Evolutionary conservation across 257 asterid genomes (phyloP).

Genomic region (Phtheirospermum japonicum): DNA sequence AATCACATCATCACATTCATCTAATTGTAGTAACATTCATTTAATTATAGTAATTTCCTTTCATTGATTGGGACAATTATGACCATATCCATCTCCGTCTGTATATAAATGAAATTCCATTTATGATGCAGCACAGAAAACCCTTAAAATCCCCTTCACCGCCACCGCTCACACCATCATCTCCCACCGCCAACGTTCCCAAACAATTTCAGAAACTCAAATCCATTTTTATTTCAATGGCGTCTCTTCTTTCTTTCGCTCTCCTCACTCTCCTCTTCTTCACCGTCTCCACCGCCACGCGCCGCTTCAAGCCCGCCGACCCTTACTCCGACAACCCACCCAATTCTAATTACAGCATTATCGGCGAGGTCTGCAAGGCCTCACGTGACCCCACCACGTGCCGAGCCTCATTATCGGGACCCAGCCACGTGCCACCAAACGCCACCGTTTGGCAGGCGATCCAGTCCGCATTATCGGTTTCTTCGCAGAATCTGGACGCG

Average conservation of each 20-base stretch:
- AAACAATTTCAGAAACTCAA: slow-evolving; percentile 6
- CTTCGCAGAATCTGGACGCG: slow-evolving; percentile 31
- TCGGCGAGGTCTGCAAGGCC: slow-evolving; percentile 47
- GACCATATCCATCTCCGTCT: neutral
- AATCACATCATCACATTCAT: neutral
- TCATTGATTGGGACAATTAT: neutral
- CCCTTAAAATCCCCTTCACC: slow-evolving; percentile 19
- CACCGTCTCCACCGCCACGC: slow-evolving; percentile 28
- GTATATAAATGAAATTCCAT: neutral
- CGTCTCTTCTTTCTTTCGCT: slow-evolving; percentile 27
- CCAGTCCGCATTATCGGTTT: slow-evolving; percentile 42
- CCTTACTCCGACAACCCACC: neutral
- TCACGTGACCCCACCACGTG: slow-evolving; percentile 48
- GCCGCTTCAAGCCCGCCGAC: slow-evolving; percentile 7
- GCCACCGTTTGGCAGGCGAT: slow-evolving; percentile 37
- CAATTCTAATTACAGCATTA: neutral
- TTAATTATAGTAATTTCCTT: neutral
- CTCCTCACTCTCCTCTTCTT: slow-evolving; percentile 23
- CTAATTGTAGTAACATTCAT: too few species aligned
- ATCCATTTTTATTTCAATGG: slow-evolving; percentile 40
- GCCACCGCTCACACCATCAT: neutral
- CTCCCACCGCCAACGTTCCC: neutral
- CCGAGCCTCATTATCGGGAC: slow-evolving; percentile 28
- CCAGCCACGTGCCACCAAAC: slow-evolving; percentile 28
- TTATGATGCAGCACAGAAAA: slow-evolving; percentile 31